These are phyloP conservation scores for Acorus gramineus DNA, from an alignment of 106 monocot genomes.

Conservation along the genomic window DNA sequence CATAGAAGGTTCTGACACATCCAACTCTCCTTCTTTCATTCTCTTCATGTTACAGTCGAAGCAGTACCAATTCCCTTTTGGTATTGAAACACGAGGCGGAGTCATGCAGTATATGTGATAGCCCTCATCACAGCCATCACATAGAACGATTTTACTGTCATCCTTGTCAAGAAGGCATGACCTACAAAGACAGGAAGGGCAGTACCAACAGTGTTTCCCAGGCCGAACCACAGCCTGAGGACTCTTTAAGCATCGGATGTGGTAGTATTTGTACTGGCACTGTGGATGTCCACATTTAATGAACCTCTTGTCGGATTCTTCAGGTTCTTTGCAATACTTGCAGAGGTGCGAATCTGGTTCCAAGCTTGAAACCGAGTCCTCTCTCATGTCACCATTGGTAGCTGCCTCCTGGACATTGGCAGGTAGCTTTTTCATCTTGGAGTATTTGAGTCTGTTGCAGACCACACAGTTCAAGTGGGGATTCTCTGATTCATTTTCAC, in stretches of 20 bases:
- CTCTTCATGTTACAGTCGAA: conserved; percentile 34
- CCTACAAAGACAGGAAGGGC: conserved; percentile 76
- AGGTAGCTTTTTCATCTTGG: conserved; percentile 11
- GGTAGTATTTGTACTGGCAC: conserved; percentile 63
- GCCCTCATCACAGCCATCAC: conserved; percentile 67
- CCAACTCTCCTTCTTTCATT: conserved; percentile 39
- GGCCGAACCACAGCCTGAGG: conserved; percentile 48
- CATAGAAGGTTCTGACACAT: conserved; percentile 29
- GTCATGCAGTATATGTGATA: conserved; percentile 70
- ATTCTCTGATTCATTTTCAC: conserved; percentile 10
- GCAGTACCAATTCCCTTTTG: conserved; percentile 60
- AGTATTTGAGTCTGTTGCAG: conserved; percentile 54
- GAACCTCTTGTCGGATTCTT: conserved; percentile 29
- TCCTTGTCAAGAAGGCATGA: conserved; percentile 38
- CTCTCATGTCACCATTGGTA: conserved; percentile 16
- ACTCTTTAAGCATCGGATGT: conserved; percentile 51
- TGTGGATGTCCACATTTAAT: conserved; percentile 44
- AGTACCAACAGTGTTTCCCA: conserved; percentile 48
- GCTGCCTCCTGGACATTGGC: conserved; percentile 9
- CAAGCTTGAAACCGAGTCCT: background rate
- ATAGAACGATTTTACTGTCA: conserved; percentile 52
- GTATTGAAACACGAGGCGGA: conserved; percentile 39
- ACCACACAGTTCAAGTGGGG: conserved; percentile 53
- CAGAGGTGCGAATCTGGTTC: too few species aligned
- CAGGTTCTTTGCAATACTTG: conserved; percentile 55